Evolutionary conservation across 805 yeast species (phyloP), one percentile per base, ranked within the genome.

Genomic region (Cyberlindnera petersonii): DNA sequence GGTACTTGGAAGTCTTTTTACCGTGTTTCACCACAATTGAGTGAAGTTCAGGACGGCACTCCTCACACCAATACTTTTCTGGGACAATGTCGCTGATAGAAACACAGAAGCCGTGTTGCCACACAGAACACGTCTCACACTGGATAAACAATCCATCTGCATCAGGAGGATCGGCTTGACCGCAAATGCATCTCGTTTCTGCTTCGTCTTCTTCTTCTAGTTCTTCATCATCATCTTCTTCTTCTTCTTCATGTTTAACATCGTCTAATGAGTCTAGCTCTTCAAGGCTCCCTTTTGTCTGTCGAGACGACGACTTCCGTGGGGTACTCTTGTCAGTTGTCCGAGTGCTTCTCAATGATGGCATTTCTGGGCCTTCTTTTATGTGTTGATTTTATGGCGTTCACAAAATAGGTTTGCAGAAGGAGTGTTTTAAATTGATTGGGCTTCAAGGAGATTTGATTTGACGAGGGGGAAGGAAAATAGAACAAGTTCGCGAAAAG

Each of bases 31-130:
- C 71, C 13, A 61, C 63, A 14, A 82, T 65, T 4, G 73, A 61
- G 59, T 91, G 98, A 33, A 85, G 64, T 22, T 85, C 89, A 1
- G 97, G 97, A 47, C 80, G 77, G 65, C 98, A 91, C 48, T 65
- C 63, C 59, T 91, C 98, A 69, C 98, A 91, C 86, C 89, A 87
- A 62, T 93, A 91, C 60, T 86, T 86, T 41, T 91, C 97, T 4
- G 97, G 96, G 2, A 87, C 86, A 35, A 76, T 81, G 35, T 76
- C 78, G 39, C 70, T 69, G 42, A 91, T 77, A 1, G 96, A 95
- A 26, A 91, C 96, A 67, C 98, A 91, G 63, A 71, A 86, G 2
- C 97, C 98, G 60, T 91, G 98, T 61, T 91, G 98, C 98, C 98
- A 91, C 7, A 83, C 96, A 15, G 86, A 79, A 65, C 98, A 91